These are phyloP conservation scores for Auriscalpium microsporum DNA, from an alignment of 768 basidiomycete species.

Conservation along the genomic window DNA sequence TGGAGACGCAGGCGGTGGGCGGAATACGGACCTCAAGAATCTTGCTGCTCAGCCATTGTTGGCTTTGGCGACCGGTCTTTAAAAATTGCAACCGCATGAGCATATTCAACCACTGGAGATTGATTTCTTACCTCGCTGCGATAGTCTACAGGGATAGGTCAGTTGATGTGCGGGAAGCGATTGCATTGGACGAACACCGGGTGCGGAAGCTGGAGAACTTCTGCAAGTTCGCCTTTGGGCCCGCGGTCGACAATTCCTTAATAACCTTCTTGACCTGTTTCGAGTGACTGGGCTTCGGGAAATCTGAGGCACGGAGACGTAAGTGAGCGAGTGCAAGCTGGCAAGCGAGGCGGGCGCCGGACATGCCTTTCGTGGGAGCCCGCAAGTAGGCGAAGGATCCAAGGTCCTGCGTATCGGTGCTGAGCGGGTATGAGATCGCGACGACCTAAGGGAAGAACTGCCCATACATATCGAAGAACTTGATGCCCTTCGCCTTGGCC, in stretches of 20 bases:
- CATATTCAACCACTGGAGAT: neutral
- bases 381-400: neutral
- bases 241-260: conserved; percentile 56
- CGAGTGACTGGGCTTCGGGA: conserved; percentile 53
- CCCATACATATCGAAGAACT: conserved; percentile 81
- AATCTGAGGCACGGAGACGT: conserved; percentile 33
- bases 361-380: neutral
- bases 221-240: conserved; percentile 53
- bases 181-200: conserved; percentile 44
- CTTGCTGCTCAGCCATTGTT: conserved; percentile 65
- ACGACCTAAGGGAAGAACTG: neutral
- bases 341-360: too few species aligned
- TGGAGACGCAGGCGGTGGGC: too few species aligned
- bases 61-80: conserved; percentile 72
- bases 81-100: neutral
- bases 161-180: conserved; percentile 7
- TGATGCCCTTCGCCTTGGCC: conserved; percentile 66
- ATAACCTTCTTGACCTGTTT: conserved; percentile 52
- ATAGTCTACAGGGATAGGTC: conserved; percentile 41
- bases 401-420: conserved; percentile 13
- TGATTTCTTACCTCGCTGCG: conserved; percentile 52
- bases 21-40: conserved; percentile 46
- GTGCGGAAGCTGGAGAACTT: conserved; percentile 67
- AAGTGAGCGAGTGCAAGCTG: neutral
- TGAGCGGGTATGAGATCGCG: conserved; percentile 11